Base-by-base conservation (phyloP, 2,329 filamentous ascomycete genomes). In the Botrytis sinoallii region DNA sequence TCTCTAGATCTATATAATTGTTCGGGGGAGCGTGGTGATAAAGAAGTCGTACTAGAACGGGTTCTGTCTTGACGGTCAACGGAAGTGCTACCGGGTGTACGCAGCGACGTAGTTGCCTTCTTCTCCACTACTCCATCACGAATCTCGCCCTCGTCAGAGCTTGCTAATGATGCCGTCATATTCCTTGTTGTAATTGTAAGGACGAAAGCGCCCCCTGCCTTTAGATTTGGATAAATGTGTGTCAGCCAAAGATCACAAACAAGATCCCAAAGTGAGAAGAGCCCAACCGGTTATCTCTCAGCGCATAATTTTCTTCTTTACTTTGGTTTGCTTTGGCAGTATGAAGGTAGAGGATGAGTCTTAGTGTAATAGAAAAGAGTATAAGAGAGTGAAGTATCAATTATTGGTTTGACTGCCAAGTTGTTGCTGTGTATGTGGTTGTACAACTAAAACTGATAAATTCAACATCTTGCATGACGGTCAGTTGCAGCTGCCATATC, bases 21-120 rank as follows among this genome's bases (percentile, higher is more conserved):
- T 42, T 55, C 55, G 42, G 71, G 66, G 42, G 71, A 73, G 63
- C 71, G 71, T 78, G 81, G 80, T 72, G 81, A 82, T 74, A 76
- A 78, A 74, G 81, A 81, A 75, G 77, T 78, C 60, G 82, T 79
- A 75, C 78, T 79, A 80, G 78, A 78, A 72, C 88, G 89, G 85
- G 84, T 88, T 95, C 94, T 97, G 92, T 92, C 89, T 88, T 87
- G 90, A 89, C 92, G 92, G 93, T 97, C 93, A 97, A 97, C 91
- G 89, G 88, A 90, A 89, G 86, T 91, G 91, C 90, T 88, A 88
- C 91, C 89, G 88, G 88, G 85, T 84, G 88, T 88, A 87, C 88
- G 86, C 88, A 91, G 89, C 91, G 92, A 91, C 90, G 91, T 91
- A 93, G 92, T 93, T 96, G 93, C 93, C 93, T 96, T 96, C 93